Percentiles rank a stretch among this genome's conserved stretches.
These are phyloP conservation scores for Hymenoscyphus repandus DNA, from an alignment of 2,329 filamentous ascomycete genomes.

Conservation along the genomic window DNA sequence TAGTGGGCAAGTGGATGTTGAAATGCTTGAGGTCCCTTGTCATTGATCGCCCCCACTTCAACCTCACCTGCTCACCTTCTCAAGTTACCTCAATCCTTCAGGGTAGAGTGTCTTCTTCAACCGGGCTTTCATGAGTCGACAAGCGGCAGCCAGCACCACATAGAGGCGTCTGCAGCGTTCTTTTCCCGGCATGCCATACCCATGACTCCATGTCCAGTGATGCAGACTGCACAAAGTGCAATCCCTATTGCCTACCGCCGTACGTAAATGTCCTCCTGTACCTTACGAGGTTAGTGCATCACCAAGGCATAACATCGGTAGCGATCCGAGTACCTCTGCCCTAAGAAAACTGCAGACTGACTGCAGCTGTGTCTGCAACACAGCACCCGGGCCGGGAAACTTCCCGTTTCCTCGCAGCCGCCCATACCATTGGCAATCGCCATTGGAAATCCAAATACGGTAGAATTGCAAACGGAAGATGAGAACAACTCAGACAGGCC, in stretches of 20 bases:
- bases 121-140: not conserved
- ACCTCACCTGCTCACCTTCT: too few species aligned
- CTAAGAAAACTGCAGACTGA: conserved; percentile 9
- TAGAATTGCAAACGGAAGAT: conserved; percentile 16
- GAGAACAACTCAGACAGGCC: conserved; percentile 12
- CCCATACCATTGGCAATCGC: conserved; percentile 11
- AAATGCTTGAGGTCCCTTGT: too few species aligned
- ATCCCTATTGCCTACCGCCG: too few species aligned
- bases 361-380: not conserved
- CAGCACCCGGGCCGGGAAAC: not conserved
- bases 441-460: conserved; percentile 9
- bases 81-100: too few species aligned
- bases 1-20: too few species aligned
- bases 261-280: not conserved
- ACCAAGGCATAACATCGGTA: conserved; percentile 29
- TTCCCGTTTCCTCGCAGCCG: conserved; percentile 6
- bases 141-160: not conserved
- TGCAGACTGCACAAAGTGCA: too few species aligned
- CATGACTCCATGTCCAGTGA: not conserved
- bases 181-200: not conserved
- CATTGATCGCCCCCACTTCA: too few species aligned
- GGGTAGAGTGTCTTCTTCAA: too few species aligned
- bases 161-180: not conserved
- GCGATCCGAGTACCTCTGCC: conserved; percentile 9
- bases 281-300: conserved; percentile 1